phyloP scores from a whole-genome alignment of 257 asterid species.

The Gynochthodes officinalis region DNA sequence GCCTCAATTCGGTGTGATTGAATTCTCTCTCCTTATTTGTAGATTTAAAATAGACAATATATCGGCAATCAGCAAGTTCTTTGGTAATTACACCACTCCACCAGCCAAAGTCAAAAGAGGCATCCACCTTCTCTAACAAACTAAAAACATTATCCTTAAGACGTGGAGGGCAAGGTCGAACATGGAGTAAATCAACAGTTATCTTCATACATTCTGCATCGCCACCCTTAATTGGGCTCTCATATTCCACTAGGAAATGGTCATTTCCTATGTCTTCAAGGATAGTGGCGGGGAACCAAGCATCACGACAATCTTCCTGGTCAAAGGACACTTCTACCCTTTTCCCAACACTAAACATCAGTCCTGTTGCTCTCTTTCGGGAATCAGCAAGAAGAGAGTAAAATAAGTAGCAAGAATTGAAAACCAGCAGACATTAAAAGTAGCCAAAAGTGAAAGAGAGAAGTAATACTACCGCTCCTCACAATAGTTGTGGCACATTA shows the following conservation, averaged over 20 bases:
- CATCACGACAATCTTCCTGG: slow-evolving; percentile 37
- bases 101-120: slow-evolving; percentile 52
- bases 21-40: slow-evolving; percentile 36
- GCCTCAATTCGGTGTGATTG: slow-evolving; percentile 50
- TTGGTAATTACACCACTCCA: slow-evolving; percentile 57
- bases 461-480: neutral
- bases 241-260: slow-evolving; percentile 40
- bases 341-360: slow-evolving; percentile 57
- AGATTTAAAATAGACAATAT: slow-evolving; percentile 45
- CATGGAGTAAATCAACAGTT: slow-evolving; percentile 40
- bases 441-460: neutral
- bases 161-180: slow-evolving; percentile 75
- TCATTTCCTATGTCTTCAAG: slow-evolving; percentile 37
- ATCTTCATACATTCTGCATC: slow-evolving; percentile 20
- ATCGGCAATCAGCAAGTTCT: slow-evolving; percentile 46
- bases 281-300: slow-evolving; percentile 64
- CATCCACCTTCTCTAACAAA: slow-evolving; percentile 71
- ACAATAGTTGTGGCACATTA: too few species aligned
- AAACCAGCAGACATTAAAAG: too few species aligned
- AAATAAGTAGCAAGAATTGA: slow-evolving; percentile 3
- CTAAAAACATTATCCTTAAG: slow-evolving; percentile 42
- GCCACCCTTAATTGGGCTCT: slow-evolving; percentile 9
- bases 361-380: slow-evolving; percentile 50
- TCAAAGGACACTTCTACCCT: slow-evolving; percentile 66
- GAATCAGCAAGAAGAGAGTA: slow-evolving; percentile 21